These are phyloP conservation scores for Dimargaris cristalligena DNA, from an alignment of 192 early-diverging fungal species.

Conservation along the genomic window DNA sequence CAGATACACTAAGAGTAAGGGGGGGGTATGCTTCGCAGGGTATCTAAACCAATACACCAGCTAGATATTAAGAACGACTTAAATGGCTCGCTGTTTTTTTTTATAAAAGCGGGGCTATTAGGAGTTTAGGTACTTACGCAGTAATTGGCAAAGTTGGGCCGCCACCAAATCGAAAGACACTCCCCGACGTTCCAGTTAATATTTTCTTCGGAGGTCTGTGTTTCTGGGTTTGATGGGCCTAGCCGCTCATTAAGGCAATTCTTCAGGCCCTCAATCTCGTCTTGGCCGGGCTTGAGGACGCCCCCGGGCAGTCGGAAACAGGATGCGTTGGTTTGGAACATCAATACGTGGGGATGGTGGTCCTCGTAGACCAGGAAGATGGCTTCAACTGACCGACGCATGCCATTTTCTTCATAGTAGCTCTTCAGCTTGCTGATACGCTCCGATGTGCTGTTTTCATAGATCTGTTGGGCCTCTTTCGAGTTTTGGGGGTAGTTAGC, in stretches of 20 bases:
- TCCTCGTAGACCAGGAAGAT: constrained; percentile 64
- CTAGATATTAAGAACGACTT: background rate
- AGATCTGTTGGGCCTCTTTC: constrained; percentile 57
- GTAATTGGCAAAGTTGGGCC: constrained; percentile 59
- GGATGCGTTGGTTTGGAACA: constrained; percentile 54
- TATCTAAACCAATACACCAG: background rate
- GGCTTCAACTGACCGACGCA: constrained; percentile 51
- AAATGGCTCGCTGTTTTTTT: background rate
- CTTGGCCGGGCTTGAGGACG: constrained; percentile 50
- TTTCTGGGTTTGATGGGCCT: constrained; percentile 14
- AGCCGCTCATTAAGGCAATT: constrained; percentile 37
- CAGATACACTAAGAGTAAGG: no score
- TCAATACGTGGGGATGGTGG: constrained; percentile 60
- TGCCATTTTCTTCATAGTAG: constrained; percentile 47
- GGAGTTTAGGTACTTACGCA: constrained; percentile 48
- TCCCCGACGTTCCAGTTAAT: constrained; percentile 58
- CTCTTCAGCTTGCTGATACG: constrained; percentile 38
- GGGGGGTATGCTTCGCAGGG: no score
- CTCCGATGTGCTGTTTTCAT: constrained; percentile 36
- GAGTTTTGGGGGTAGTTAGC: no score
- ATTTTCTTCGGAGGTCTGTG: constrained; percentile 8
- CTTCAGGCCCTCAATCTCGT: constrained; percentile 54
- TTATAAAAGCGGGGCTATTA: no score
- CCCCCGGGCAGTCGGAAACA: constrained; percentile 66
- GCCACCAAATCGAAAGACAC: constrained; percentile 52